Conservation (phyloP, 2,329 filamentous ascomycete species). For the Endoconidiophora laricicola region DNA sequence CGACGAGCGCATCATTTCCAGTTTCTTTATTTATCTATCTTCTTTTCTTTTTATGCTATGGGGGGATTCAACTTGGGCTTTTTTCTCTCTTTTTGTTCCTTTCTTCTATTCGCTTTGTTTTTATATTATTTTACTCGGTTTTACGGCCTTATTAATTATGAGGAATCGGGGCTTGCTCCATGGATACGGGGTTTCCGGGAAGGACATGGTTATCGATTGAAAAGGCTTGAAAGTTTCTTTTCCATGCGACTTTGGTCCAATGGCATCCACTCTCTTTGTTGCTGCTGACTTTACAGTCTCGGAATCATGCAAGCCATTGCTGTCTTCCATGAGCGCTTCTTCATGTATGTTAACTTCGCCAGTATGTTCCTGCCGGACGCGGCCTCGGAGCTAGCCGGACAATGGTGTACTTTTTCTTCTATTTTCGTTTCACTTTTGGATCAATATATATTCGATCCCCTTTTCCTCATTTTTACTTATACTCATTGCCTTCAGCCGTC, state of each 20-base stretch:
- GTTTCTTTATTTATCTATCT: too few relatives aligned
- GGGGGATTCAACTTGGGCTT: too few relatives aligned
- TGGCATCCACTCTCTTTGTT: too few relatives aligned
- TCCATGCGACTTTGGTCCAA: too few relatives aligned
- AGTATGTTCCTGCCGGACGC: constrained; percentile 12
- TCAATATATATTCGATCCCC: constrained; percentile 26
- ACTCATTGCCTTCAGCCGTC: neutral
- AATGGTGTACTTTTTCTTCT: constrained; percentile 1
- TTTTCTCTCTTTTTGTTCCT: neutral
- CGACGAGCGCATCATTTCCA: too few relatives aligned
- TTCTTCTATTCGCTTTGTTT: neutral
- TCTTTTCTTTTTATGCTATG: too few relatives aligned
- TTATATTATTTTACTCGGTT: neutral
- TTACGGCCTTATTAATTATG: neutral
- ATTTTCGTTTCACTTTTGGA: constrained; percentile 21
- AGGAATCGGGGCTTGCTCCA: too few relatives aligned
- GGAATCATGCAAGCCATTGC: constrained; percentile 27
- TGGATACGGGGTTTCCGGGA: too few relatives aligned
- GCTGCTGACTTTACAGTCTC: too few relatives aligned
- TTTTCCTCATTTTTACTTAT: constrained; percentile 21
- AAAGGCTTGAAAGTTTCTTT: too few relatives aligned
- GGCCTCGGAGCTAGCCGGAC: neutral
- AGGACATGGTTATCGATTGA: too few relatives aligned
- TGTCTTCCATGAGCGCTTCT: constrained; percentile 17
- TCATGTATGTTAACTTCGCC: constrained; percentile 50